Evolutionary conservation across 2,329 filamentous ascomycete genomes (phyloP).

Genomic region (Penicillium corylophilum): DNA sequence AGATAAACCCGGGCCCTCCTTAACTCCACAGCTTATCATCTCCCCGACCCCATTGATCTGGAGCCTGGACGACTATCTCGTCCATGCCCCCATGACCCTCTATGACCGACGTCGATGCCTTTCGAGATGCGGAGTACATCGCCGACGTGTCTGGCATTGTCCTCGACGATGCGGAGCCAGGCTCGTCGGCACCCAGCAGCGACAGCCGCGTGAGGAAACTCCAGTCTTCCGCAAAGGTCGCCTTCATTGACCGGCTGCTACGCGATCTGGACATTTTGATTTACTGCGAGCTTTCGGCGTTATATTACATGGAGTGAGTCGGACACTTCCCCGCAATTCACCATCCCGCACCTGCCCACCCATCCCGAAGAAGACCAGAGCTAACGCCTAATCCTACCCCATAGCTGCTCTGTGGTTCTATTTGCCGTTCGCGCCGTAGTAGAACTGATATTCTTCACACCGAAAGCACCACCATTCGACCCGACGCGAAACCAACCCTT

Average conservation of each 20-base stretch:
- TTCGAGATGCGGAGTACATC: conserved; percentile 49
- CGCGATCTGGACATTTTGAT: conserved; percentile 59
- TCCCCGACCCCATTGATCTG: conserved; percentile 1
- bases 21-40: conserved; percentile 15
- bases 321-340: not conserved
- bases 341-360: not conserved
- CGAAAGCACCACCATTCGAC: conserved; percentile 55
- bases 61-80: conserved; percentile 12
- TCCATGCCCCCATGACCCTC: conserved; percentile 45
- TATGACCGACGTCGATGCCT: conserved; percentile 48
- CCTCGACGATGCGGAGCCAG: conserved; percentile 28
- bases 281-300: conserved; percentile 60
- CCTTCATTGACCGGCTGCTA: conserved; percentile 56
- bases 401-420: conserved; percentile 58
- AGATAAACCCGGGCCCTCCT: conserved; percentile 16
- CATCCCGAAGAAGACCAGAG: not conserved
- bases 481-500: conserved; percentile 54
- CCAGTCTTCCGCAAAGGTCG: conserved; percentile 42
- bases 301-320: conserved; percentile 64
- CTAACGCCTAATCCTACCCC: not conserved
- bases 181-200: conserved; percentile 11
- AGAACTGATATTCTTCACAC: conserved; percentile 60
- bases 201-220: conserved; percentile 34
- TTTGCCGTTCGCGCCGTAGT: conserved; percentile 56
- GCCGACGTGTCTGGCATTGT: conserved; percentile 45